Base-by-base conservation (phyloP, 768 basidiomycete species). In the Gautieria morchelliformis region DNA sequence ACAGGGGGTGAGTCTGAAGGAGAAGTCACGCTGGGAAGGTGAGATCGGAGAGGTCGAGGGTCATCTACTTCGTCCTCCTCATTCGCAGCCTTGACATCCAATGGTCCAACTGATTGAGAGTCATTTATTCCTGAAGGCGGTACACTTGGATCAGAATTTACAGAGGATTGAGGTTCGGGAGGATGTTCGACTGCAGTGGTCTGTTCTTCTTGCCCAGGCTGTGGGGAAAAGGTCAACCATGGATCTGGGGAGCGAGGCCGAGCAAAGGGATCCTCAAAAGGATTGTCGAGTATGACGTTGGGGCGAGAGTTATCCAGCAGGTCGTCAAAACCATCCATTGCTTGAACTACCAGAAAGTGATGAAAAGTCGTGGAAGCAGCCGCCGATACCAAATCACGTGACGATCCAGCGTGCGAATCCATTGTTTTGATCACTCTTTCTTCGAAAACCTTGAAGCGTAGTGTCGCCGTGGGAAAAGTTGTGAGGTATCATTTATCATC, bases 181-280 rank as follows among this genome's bases (percentile, higher is more conserved):
- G 15, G 53, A 7, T 33, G 24, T 27, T 56, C 42, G 50, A 30
- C 52, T 27, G 39, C 63, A 56, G 52, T 59, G 27, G 32, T 58
- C 22, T 33, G n/a, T 15, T 39, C 65, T 1, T 60, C 59, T 6
- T 59, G 61, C 61, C 39, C 53, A 48, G 44, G 74, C 74, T 60
- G 76, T 82, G 49, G 39, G 32, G 55, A 53, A 40, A 80, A 83
- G 58, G 77, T 78, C 4, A 84, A 73, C 87, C 87, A 90, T 62
- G 87, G 87, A 68, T 89, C 87, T 44, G 85, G 84, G 19, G 87
- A 87, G 44, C 86, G 67, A 30, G 65, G 78, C 58, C 78, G 78
- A n/a, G 77, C 72, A 63, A 87, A 88, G 5, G 84, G 84, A 66
- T 86, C 81, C 40, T 81, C 81, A 59, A 90, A 89, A 0, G 87